These are phyloP conservation scores for Moesziomyces globuligerus DNA, from an alignment of 1,284 basidiomycete genomes.

Conservation along the genomic window DNA sequence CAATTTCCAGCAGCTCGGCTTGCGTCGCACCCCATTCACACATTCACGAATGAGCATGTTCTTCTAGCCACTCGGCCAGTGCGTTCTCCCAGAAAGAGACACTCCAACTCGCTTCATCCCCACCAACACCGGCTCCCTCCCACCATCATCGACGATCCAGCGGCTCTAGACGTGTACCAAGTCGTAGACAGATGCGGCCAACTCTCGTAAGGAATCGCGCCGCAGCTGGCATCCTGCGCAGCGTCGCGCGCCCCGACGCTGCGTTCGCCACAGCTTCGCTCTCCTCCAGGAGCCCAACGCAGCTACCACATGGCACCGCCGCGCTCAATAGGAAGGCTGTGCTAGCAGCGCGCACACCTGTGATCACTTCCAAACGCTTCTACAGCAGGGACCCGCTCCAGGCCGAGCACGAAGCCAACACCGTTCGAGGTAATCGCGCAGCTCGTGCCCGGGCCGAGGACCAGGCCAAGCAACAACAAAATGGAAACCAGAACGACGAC, in stretches of 20 bases:
- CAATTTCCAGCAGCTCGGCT: background rate
- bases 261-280: slow-evolving; percentile 1
- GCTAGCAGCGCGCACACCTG: background rate
- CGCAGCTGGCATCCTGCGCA: slow-evolving; percentile 12
- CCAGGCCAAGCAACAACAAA: slow-evolving; percentile 15
- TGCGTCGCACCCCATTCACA: background rate
- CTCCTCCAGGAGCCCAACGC: slow-evolving; percentile 2
- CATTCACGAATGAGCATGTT: background rate
- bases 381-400: slow-evolving; percentile 56
- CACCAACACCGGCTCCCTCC: background rate
- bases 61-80: background rate
- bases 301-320: background rate
- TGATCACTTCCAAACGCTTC: slow-evolving; percentile 10
- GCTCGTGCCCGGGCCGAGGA: slow-evolving; percentile 34
- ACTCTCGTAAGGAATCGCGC: slow-evolving; percentile 21
- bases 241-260: slow-evolving; percentile 3
- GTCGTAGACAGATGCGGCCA: slow-evolving; percentile 13
- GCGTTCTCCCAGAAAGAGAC: background rate
- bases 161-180: no score
- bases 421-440: slow-evolving; percentile 58
- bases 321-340: background rate
- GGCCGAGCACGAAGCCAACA: slow-evolving; percentile 59
- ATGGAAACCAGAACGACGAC: slow-evolving; percentile 12
- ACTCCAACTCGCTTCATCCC: background rate
- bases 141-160: no score